Conservation (phyloP, 176 grass and related monocot genomes). For the Phragmites australis region DNA sequence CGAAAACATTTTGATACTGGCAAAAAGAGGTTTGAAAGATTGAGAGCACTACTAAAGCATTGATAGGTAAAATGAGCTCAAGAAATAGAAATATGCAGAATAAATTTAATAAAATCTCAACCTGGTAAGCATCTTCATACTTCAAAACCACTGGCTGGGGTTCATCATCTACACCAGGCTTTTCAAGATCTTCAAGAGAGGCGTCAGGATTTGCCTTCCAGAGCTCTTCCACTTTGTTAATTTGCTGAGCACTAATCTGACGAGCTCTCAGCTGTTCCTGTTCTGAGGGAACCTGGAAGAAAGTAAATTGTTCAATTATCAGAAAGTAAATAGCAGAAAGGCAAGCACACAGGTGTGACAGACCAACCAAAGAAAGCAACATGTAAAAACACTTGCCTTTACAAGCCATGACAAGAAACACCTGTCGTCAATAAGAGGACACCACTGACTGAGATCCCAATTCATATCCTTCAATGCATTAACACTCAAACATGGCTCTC, state of each 20-base stretch:
- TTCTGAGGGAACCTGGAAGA: slow-evolving; percentile 85
- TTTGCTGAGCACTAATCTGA: slow-evolving; percentile 98
- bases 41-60: neutral
- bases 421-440: slow-evolving; percentile 96
- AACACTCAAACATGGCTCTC: slow-evolving; percentile 99
- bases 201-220: slow-evolving; percentile 99
- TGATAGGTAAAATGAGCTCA: slow-evolving; percentile 28
- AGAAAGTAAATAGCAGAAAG: slow-evolving; percentile 14
- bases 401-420: slow-evolving; percentile 99
- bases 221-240: slow-evolving; percentile 98
- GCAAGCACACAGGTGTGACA: neutral
- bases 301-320: slow-evolving; percentile 21
- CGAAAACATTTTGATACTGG: slow-evolving; percentile 99
- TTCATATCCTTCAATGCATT: slow-evolving; percentile 99
- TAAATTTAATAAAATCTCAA: slow-evolving; percentile 28
- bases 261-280: slow-evolving; percentile 96
- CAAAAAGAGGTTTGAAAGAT: slow-evolving; percentile 13
- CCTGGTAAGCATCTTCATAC: slow-evolving; percentile 99
- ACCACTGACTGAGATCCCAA: slow-evolving; percentile 99
- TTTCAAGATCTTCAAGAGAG: slow-evolving; percentile 96
- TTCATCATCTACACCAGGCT: slow-evolving; percentile 97
- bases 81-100: neutral
- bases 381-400: slow-evolving; percentile 55
- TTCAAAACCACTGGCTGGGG: slow-evolving; percentile 82
- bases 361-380: slow-evolving; percentile 24